Evolutionary conservation across 176 grass and related monocot genomes (phyloP), one percentile per base, ranked within the genome.

Genomic region (Musa itinerans): DNA sequence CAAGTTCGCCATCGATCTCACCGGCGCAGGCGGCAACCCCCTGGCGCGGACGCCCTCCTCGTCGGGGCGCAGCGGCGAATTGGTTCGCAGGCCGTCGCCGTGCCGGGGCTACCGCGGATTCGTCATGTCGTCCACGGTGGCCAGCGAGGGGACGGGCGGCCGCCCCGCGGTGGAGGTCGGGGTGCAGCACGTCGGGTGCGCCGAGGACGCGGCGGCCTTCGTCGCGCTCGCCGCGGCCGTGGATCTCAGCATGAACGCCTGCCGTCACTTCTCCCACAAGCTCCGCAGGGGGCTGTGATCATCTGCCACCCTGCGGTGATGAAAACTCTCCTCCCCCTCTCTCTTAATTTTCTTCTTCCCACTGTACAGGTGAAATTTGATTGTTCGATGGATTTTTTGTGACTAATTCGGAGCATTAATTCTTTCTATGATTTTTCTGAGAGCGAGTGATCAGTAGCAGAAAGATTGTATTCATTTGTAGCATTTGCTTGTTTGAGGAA

Each of bases 231-330:
- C 94, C 0, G 94, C 94, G 13, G 94, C 94, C 3, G 77, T 97
- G 14, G 94, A 97, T 81, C 88, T 97, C 1, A 97, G 90, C 86
- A 89, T 97, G 88, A 88, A 97, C 80, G 94, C 94, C 10, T 97
- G 94, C 82, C 84, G 86, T 68, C 83, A 90, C 12, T 97, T 97
- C 88, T 93, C 90, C 16, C 83, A 87, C 83, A 90, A 86, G 69
- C 86, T 97, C 66, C 65, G 94, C 53, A 97, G 87, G 73, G 90
- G 93, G 82, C 79, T 89, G 9, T 87, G 78, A 2, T 81, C 85
- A 11, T 16, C 57, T n/a, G 57, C 62, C 29, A 21, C 43, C 2
- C 15, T 76, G 27, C n/a, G 74, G 10, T 76, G 74, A 64, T 1
- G 34, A 6, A 43, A 0, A 6, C 4, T 43, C 20, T 61, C 57